Conservation (phyloP, 768 basidiomycete genomes). For the Rossbeevera mucosa region DNA sequence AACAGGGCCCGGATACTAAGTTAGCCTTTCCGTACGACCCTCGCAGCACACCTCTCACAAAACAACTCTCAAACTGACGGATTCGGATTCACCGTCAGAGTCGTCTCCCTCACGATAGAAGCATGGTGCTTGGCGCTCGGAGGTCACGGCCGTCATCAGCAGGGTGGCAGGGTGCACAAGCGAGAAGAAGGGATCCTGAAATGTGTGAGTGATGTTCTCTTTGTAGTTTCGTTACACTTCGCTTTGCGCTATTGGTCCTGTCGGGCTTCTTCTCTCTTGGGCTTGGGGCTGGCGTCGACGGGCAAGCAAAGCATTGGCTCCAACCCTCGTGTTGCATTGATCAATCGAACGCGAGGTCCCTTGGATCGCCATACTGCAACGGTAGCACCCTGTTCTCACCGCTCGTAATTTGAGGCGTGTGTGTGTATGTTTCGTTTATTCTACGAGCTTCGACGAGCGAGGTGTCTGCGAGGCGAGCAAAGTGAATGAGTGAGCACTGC, state of each 20-base stretch:
- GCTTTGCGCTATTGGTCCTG: not conserved
- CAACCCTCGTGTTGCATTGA: constrained; percentile 6
- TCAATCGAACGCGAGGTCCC: constrained; percentile 16
- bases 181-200: constrained; percentile 61
- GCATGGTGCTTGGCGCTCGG: constrained; percentile 46
- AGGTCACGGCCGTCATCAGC: constrained; percentile 44
- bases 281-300: constrained; percentile 1
- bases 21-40: constrained; percentile 30
- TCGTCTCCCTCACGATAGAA: constrained; percentile 37
- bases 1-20: not conserved
- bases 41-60: constrained; percentile 52
- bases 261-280: constrained; percentile 3
- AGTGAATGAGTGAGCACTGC: not conserved
- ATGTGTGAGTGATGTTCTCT: constrained; percentile 41
- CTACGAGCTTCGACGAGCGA: constrained; percentile 12
- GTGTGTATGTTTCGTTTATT: not conserved
- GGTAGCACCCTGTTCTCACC: constrained; percentile 5
- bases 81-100: constrained; percentile 46
- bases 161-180: constrained; percentile 54
- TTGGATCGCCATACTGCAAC: not conserved
- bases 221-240: not conserved
- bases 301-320: not conserved
- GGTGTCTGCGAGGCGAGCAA: constrained; percentile 19
- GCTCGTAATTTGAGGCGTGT: constrained; percentile 7
- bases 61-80: constrained; percentile 64